Conservation (phyloP, 352 stramenopile species). For the Achlya hypogyna region DNA sequence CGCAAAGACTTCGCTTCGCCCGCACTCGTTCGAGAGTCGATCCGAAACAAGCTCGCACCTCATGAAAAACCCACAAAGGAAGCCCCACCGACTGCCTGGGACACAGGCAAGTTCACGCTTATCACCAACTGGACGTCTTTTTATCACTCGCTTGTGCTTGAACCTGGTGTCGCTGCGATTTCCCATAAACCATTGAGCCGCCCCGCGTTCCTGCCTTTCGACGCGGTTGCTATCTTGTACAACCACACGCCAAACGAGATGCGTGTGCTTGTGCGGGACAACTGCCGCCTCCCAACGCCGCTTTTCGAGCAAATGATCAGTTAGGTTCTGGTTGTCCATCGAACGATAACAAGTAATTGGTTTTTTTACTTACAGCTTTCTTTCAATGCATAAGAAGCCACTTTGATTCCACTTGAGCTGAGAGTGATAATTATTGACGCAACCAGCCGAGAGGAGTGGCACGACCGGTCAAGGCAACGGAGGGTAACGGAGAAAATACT, state of each 20-base stretch:
- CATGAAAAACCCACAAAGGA: not conserved
- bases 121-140: not conserved
- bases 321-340: too few species aligned
- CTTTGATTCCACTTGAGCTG: too few species aligned
- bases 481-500: too few species aligned
- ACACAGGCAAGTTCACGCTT: not conserved
- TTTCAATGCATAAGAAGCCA: too few species aligned
- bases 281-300: not conserved
- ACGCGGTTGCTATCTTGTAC: not conserved
- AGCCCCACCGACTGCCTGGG: not conserved
- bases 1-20: not conserved
- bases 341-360: too few species aligned
- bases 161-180: not conserved
- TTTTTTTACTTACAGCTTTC: too few species aligned
- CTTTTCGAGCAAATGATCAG: not conserved
- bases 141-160: not conserved
- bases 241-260: not conserved
- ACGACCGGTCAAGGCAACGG: too few species aligned
- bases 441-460: too few species aligned
- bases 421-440: too few species aligned
- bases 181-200: not conserved
- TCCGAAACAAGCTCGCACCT: not conserved
- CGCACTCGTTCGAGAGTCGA: not conserved
- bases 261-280: not conserved
- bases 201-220: not conserved